Conservation (phyloP, 2,329 filamentous ascomycete genomes). For the Pyrenophora teres region DNA sequence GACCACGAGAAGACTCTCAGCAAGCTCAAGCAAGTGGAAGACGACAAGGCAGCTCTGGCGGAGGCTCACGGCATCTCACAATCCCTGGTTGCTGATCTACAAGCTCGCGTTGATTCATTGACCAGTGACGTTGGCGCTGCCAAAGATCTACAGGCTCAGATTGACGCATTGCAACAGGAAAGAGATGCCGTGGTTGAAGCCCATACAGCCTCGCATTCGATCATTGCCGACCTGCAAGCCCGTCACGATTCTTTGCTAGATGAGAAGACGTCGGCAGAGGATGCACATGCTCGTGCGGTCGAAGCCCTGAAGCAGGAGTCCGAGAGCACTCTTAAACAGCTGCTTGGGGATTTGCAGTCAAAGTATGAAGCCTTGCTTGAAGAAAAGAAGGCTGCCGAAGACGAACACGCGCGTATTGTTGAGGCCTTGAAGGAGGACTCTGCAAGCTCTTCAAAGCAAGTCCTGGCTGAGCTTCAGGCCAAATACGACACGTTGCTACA, state of each 20-base stretch:
- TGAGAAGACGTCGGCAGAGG: constrained; percentile 38
- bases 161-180: constrained; percentile 24
- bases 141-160: constrained; percentile 17
- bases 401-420: constrained; percentile 30
- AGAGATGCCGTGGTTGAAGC: constrained; percentile 28
- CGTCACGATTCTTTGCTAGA: constrained; percentile 35
- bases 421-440: constrained; percentile 36
- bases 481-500: constrained; percentile 27
- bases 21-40: constrained; percentile 29
- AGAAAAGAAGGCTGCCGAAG: constrained; percentile 35
- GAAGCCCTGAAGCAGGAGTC: constrained; percentile 40
- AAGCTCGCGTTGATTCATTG: constrained; percentile 29
- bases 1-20: constrained; percentile 28
- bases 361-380: constrained; percentile 35
- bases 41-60: constrained; percentile 29
- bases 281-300: constrained; percentile 35
- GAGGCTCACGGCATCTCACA: constrained; percentile 31
- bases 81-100: constrained; percentile 27
- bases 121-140: constrained; percentile 14
- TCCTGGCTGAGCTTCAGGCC: constrained; percentile 12
- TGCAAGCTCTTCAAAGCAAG: constrained; percentile 23
- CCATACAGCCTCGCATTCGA: constrained; percentile 29
- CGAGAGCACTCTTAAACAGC: constrained; percentile 32
- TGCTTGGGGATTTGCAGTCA: constrained; percentile 34
- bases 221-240: constrained; percentile 38